Evolutionary conservation across 768 basidiomycete species (phyloP), one percentile per base, ranked within the genome.

Genomic region (Lenzites betulinus): DNA sequence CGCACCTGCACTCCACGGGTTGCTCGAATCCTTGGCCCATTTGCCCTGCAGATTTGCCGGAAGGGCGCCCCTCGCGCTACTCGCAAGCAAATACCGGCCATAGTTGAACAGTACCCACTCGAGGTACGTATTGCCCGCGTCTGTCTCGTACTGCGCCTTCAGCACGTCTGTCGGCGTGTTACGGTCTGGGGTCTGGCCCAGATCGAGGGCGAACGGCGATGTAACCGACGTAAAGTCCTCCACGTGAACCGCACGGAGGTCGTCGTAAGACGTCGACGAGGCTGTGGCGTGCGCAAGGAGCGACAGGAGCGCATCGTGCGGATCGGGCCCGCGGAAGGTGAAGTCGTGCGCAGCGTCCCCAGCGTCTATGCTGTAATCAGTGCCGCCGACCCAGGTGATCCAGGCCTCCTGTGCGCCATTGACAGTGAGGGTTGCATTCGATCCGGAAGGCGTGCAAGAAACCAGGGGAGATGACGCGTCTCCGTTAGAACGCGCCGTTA

Each of bases 21-120:
- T 87, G 1, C 68, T 63, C 35, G 70, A 68, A 11, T 80, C 84
- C 53, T 82, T 73, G 9, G 80, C 86, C 90, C 89, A 91, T 64
- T 85, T 85, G 0, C 89, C 90, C 65, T 90, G 90, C 60, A 92
- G 65, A 70, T 91, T 91, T 8, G 88, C 82, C 0, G 89, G 89
- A 22, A 92, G 75, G 2, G 64, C 63, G 1, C 90, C 87, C 62
- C 88, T 76, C 9, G 85, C 81, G 64, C 87, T 88, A 60, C 81
- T 80, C 26, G 78, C 75, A 22, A 90, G 76, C 67, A 91, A 67
- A 64, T 91, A 90, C 51, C 89, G 76, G 22, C 88, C 89, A 65
- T 79, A 86, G 68, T 90, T 89, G 73, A 91, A 90, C 62, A 84
- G 58, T 38, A 92, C 50, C 88, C 87, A 90, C 69, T 92, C 89